Percentiles rank a stretch among this genome's conserved stretches.
Evolutionary conservation across 1,284 basidiomycete genomes (phyloP).

Genomic region (Boletellus dicymbophilus): DNA sequence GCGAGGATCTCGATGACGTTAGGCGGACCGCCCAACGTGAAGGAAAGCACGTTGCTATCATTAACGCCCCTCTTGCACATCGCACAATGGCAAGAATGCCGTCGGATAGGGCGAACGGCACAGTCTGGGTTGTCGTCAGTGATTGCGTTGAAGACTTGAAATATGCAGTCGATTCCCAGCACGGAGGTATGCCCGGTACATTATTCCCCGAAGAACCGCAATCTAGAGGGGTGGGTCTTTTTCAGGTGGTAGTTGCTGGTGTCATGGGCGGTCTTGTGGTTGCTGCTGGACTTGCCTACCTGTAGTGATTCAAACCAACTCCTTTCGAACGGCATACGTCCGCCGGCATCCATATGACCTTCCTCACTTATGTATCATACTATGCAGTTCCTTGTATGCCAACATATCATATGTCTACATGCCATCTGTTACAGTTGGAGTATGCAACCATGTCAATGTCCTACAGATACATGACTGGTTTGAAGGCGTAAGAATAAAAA

Average conservation of each 20-base stretch:
- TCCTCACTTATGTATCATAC: conserved; percentile 16
- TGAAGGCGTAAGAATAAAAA: too few relatives aligned
- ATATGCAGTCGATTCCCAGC: conserved; percentile 35
- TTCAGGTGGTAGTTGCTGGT: conserved; percentile 34
- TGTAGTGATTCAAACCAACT: conserved; percentile 29
- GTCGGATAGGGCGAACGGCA: conserved; percentile 16
- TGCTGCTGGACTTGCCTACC: conserved; percentile 30
- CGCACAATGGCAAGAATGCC: conserved; percentile 19
- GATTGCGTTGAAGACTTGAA: conserved; percentile 34
- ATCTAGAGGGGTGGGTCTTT: conserved; percentile 24
- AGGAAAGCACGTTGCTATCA: conserved; percentile 34
- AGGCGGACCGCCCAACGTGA: conserved; percentile 27
- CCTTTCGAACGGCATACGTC: too few relatives aligned
- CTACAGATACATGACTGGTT: too few relatives aligned
- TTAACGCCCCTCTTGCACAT: conserved; percentile 28
- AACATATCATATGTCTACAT: too few relatives aligned
- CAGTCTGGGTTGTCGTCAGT: conserved; percentile 36
- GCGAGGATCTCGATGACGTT: conserved; percentile 26
- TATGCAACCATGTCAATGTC: too few relatives aligned
- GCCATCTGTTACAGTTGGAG: too few relatives aligned
- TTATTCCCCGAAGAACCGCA: conserved; percentile 24
- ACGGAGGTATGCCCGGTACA: conserved; percentile 32
- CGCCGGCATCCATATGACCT: too few relatives aligned
- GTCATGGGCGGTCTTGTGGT: conserved; percentile 31
- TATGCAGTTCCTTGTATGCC: conserved; percentile 14